Evolutionary conservation across 2,329 filamentous ascomycete species (phyloP).

Genomic region (Xylaria sp.): DNA sequence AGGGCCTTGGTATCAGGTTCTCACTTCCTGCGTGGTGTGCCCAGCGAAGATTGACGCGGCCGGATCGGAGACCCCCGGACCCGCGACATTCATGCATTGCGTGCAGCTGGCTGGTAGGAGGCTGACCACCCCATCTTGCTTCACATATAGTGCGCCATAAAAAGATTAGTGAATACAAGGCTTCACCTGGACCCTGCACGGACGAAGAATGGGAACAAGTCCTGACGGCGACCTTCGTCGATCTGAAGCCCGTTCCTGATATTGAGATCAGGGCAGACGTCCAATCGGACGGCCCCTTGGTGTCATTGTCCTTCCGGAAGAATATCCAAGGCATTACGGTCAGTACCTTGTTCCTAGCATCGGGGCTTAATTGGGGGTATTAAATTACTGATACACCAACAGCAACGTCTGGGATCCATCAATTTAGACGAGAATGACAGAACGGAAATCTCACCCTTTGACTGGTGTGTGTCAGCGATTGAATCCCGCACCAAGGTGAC

Average conservation of each 20-base stretch:
- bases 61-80: constrained; percentile 33
- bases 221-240: constrained; percentile 66
- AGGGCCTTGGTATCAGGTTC: constrained; percentile 8
- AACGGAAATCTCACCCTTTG: constrained; percentile 69
- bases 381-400: constrained; percentile 28
- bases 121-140: constrained; percentile 38
- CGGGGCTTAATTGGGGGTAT: constrained; percentile 22
- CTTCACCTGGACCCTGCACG: constrained; percentile 64
- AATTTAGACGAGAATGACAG: constrained; percentile 66
- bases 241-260: constrained; percentile 59
- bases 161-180: constrained; percentile 62
- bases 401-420: constrained; percentile 78
- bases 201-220: constrained; percentile 75
- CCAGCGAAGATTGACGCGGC: constrained; percentile 31
- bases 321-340: constrained; percentile 76
- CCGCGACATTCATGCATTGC: constrained; percentile 42
- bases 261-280: constrained; percentile 71
- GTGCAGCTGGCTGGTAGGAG: constrained; percentile 33
- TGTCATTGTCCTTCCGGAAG: constrained; percentile 73
- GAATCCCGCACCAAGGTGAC: constrained; percentile 59
- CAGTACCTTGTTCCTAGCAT: constrained; percentile 47
- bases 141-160: constrained; percentile 66
- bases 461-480: constrained; percentile 74
- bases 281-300: constrained; percentile 58
- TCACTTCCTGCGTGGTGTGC: constrained; percentile 21